These are phyloP conservation scores for Plasmodium vinckei DNA, from an alignment of 169 alveolate species.

Conservation along the genomic window DNA sequence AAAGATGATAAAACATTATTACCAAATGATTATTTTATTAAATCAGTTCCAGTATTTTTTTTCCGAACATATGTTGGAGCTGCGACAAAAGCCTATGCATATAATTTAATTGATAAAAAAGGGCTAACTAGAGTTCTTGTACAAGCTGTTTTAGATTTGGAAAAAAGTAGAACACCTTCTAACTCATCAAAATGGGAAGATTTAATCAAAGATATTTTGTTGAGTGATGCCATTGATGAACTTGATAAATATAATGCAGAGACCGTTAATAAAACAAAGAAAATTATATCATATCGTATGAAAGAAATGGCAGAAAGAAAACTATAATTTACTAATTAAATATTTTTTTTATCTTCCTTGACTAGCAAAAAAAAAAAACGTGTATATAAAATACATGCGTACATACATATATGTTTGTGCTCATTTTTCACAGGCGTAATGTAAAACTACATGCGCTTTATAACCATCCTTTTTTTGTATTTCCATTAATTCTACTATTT, in stretches of 20 bases:
- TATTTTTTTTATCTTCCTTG: too few species aligned
- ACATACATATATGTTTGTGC: too few species aligned
- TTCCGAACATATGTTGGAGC: conserved; percentile 89
- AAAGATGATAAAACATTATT: conserved; percentile 71
- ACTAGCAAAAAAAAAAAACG: too few species aligned
- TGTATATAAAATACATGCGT: too few species aligned
- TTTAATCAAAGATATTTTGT: conserved; percentile 82
- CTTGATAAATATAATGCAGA: conserved; percentile 84
- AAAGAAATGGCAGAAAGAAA: conserved; percentile 78
- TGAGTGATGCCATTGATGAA: conserved; percentile 85
- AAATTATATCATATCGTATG: conserved; percentile 81
- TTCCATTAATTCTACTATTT: too few species aligned
- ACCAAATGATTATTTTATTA: conserved; percentile 88
- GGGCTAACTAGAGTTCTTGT: conserved; percentile 87
- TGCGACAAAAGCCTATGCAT: conserved; percentile 87
- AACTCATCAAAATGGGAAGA: conserved; percentile 87
- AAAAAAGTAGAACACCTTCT: conserved; percentile 80
- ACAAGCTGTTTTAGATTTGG: conserved; percentile 84
- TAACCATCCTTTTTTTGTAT: too few species aligned
- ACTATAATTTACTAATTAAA: conserved; percentile 27
- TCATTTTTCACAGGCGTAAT: too few species aligned
- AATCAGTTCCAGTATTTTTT: conserved; percentile 88
- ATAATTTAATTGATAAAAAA: conserved; percentile 82
- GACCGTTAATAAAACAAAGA: conserved; percentile 81
- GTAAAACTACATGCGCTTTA: too few species aligned